Conservation (phyloP, 2,329 filamentous ascomycete genomes). For the Bipolaris oryzae region DNA sequence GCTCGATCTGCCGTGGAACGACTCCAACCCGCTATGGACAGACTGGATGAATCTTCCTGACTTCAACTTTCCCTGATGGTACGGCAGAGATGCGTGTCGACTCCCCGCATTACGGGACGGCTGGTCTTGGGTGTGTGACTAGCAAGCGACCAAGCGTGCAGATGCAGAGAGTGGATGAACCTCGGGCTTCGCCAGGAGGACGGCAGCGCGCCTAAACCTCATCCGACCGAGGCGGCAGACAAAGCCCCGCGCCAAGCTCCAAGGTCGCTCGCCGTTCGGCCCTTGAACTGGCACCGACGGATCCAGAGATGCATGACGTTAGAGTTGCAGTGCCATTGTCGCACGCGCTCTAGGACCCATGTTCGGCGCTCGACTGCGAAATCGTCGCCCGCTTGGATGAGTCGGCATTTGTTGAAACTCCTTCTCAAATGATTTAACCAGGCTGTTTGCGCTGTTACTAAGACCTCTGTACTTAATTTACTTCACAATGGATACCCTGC, state of each 20-base stretch:
- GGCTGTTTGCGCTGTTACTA: neutral
- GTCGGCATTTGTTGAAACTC: conserved; percentile 11
- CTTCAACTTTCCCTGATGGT: conserved; percentile 34
- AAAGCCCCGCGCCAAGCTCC: conserved; percentile 9
- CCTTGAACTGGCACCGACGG: conserved; percentile 12
- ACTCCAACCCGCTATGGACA: conserved; percentile 49
- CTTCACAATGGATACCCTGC: conserved; percentile 38
- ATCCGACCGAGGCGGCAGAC: conserved; percentile 4
- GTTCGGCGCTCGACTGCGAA: conserved; percentile 8
- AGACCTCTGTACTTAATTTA: neutral
- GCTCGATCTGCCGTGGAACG: conserved; percentile 64
- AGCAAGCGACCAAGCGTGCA: conserved; percentile 1
- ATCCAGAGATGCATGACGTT: conserved; percentile 13
- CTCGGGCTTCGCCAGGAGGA: conserved; percentile 6
- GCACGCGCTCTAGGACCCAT: conserved; percentile 8
- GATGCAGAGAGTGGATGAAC: neutral
- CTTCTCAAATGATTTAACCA: conserved; percentile 1
- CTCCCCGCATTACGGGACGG: neutral
- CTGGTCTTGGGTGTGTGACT: neutral
- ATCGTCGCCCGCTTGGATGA: neutral
- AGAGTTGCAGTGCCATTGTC: conserved; percentile 3
- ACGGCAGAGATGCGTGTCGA: neutral
- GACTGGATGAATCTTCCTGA: conserved; percentile 46
- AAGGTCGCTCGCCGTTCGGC: conserved; percentile 5
- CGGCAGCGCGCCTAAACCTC: conserved; percentile 2